Evolutionary conservation across 257 asterid species (phyloP).

Genomic region (Solanum acaule): DNA sequence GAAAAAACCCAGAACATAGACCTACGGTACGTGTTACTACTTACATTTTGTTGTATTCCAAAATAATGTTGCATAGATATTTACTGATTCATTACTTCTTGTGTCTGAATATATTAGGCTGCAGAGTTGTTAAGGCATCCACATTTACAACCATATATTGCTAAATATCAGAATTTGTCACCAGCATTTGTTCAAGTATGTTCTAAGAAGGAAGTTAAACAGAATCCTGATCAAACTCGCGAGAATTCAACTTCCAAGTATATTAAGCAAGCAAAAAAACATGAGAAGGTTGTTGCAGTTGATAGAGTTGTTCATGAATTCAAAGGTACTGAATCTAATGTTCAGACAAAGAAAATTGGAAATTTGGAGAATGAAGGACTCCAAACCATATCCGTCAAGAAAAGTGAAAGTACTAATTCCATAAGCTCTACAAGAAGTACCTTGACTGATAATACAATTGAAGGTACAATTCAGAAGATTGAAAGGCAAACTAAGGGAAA

Average conservation of each 20-base stretch:
- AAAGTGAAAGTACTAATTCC: conserved; percentile 12
- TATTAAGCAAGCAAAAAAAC: conserved; percentile 8
- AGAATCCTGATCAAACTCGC: not conserved
- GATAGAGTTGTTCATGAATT: not conserved
- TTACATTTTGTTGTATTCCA: not conserved
- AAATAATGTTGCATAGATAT: not conserved
- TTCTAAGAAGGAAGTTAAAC: conserved; percentile 13
- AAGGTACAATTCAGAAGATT: not conserved
- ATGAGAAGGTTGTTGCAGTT: not conserved
- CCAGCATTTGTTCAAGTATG: conserved; percentile 46
- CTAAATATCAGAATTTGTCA: conserved; percentile 36
- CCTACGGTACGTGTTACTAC: conserved; percentile 55
- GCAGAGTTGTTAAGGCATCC: conserved; percentile 86
- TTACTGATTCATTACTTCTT: not conserved
- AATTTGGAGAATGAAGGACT: not conserved
- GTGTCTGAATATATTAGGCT: conserved; percentile 31
- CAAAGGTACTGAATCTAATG: not conserved
- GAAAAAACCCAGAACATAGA: conserved; percentile 72
- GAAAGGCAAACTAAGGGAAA: not conserved
- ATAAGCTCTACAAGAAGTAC: conserved; percentile 52
- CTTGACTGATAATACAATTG: conserved; percentile 23
- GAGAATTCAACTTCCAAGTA: not conserved
- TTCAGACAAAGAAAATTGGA: not conserved
- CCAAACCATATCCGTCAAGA: not conserved
- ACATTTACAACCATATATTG: conserved; percentile 53